phyloP scores from a whole-genome alignment of 805 yeast species.

The Ogataea paradorogensis region DNA sequence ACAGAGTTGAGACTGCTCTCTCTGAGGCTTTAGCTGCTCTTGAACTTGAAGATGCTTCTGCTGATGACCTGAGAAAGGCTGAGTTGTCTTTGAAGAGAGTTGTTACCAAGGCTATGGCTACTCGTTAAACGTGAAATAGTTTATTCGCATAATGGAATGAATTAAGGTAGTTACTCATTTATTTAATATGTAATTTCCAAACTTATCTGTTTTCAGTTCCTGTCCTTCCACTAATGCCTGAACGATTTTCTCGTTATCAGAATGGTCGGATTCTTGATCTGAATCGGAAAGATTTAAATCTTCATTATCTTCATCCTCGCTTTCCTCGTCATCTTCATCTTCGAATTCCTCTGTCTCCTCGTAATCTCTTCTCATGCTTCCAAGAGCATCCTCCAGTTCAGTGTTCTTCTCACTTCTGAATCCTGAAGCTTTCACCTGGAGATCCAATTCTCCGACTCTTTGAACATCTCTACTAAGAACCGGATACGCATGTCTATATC shows the following conservation, averaged over 20 bases:
- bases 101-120: conserved; percentile 98
- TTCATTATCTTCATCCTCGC: conserved; percentile 36
- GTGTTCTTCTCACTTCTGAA: conserved; percentile 43
- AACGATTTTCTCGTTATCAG: conserved; percentile 51
- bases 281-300: conserved; percentile 36
- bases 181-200: conserved; percentile 77
- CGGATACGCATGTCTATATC: conserved; percentile 74
- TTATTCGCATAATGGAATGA: conserved; percentile 19
- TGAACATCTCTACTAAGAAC: conserved; percentile 71
- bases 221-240: conserved; percentile 66
- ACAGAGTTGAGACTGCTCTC: conserved; percentile 95
- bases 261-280: conserved; percentile 34
- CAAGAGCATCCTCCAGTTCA: conserved; percentile 76
- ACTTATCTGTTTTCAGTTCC: conserved; percentile 72
- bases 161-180: conserved; percentile 36
- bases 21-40: conserved; percentile 98
- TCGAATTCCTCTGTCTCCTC: conserved; percentile 32
- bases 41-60: conserved; percentile 92
- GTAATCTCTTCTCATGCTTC: conserved; percentile 52
- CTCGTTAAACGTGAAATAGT: conserved; percentile 63
- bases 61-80: conserved; percentile 98
- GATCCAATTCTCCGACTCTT: conserved; percentile 69
- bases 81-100: conserved; percentile 99
- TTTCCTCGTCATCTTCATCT: conserved; percentile 37
- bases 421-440: conserved; percentile 91